phyloP scores from a whole-genome alignment of 1,284 basidiomycete genomes.

The Puccinia novopanici region DNA sequence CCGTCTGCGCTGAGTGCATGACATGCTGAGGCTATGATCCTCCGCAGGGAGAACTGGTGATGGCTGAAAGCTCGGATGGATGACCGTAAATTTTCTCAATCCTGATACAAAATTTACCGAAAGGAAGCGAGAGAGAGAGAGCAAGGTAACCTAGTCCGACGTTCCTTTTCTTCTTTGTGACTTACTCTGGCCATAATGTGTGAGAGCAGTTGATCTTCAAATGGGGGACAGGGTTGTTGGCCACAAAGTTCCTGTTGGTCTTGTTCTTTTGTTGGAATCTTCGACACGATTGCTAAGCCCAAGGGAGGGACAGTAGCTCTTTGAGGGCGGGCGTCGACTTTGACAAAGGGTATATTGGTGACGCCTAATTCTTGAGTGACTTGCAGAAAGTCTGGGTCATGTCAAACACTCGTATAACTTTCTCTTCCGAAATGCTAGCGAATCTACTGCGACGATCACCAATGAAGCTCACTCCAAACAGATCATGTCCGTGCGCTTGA shows the following conservation, averaged over 20 bases:
- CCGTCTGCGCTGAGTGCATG: constrained; percentile 84
- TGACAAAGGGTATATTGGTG: constrained; percentile 57
- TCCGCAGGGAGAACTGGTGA: constrained; percentile 72
- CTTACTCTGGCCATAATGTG: constrained; percentile 85
- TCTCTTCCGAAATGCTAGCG: constrained; percentile 86
- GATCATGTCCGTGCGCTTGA: constrained; percentile 91
- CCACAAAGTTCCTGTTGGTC: not conserved
- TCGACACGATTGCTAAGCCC: constrained; percentile 71
- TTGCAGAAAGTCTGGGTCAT: constrained; percentile 78
- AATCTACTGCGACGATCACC: constrained; percentile 69
- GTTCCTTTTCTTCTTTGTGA: not conserved
- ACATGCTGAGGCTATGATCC: constrained; percentile 85
- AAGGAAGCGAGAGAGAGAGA: constrained; percentile 5
- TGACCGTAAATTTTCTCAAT: constrained; percentile 95
- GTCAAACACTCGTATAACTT: constrained; percentile 85
- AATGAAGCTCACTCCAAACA: constrained; percentile 77
- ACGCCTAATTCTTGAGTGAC: constrained; percentile 57
- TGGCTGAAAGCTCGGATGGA: constrained; percentile 86
- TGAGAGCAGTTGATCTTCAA: constrained; percentile 76
- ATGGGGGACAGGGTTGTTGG: constrained; percentile 65
- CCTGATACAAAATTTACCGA: constrained; percentile 31
- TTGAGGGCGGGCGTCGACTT: constrained; percentile 62
- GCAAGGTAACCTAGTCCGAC: not conserved
- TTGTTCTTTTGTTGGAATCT: constrained; percentile 62
- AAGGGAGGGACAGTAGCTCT: constrained; percentile 75